Conservation (phyloP, 1,284 basidiomycete species). For the Apiotrichum siamense region DNA sequence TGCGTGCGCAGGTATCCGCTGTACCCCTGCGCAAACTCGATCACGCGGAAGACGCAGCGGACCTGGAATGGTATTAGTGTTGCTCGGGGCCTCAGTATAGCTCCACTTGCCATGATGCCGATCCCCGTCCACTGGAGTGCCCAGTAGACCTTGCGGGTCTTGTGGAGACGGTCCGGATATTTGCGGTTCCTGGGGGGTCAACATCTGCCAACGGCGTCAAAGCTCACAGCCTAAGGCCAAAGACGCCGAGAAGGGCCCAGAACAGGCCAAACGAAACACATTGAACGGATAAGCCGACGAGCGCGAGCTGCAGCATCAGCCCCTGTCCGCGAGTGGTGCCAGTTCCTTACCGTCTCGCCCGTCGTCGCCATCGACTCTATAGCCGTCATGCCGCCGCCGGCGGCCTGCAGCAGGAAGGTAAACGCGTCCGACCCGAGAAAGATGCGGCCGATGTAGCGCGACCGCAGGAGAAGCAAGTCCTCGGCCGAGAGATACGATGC, state of each 20-base stretch:
- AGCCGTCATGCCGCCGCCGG: constrained; percentile 43
- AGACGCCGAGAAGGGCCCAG: constrained; percentile 54
- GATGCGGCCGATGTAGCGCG: constrained; percentile 22
- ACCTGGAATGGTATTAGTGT: constrained; percentile 33
- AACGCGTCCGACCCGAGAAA: constrained; percentile 53
- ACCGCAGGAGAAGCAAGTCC: constrained; percentile 35
- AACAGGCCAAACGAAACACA: constrained; percentile 60
- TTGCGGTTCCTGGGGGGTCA: neutral
- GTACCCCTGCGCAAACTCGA: constrained; percentile 61
- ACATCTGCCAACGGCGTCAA: neutral
- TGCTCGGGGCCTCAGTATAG: neutral
- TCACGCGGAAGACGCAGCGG: constrained; percentile 61
- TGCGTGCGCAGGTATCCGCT: constrained; percentile 57
- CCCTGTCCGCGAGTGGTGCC: neutral
- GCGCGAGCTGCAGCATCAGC: constrained; percentile 50
- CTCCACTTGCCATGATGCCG: constrained; percentile 62
- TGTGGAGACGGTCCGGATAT: no score
- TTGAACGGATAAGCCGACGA: constrained; percentile 59
- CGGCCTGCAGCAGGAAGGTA: constrained; percentile 60
- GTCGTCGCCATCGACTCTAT: constrained; percentile 20
- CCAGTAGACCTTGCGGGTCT: no score
- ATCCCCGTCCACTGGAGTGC: constrained; percentile 56
- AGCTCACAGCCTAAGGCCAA: constrained; percentile 53
- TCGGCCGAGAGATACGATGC: constrained; percentile 53
- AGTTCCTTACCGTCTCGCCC: constrained; percentile 41